Evolutionary conservation across 495 filamentous ascomycete genomes (phyloP), one percentile per base, ranked within the genome.

Genomic region (Evernia prunastri): DNA sequence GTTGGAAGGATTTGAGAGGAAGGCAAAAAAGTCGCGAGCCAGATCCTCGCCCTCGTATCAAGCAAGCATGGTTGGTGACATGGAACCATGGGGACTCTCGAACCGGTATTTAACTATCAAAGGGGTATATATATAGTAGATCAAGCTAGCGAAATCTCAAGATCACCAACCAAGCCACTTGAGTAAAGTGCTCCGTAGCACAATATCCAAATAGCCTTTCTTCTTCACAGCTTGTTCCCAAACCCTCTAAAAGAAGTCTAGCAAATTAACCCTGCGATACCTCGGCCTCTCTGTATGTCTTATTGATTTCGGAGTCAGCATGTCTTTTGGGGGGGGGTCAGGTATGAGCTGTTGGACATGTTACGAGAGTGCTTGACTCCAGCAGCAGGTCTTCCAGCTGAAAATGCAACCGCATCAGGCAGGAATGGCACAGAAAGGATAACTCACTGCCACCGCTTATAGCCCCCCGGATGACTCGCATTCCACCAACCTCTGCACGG

Each of bases 401-500:
- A 18, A 23, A 23, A 23, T 23, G 8, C 3, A n/a, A 9, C 7
- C 20, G 10, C n/a, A n/a, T 45, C 42, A 1, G 18, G 42, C 42
- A 23, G 20, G 11, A 45, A 45, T 45, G 42, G 12, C 10, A 13
- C 1, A 27, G 25, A 53, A 53, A 17, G 4, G 25, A 31, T 15
- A 8, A 53, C 49, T 53, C 15, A 53, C 29, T 56, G 49, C 69
- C 69, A 71, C 69, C 69, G 66, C 45, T 66, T 69, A 25, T 61
- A 58, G 5, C 69, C 69, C 13, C 56, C 63, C 40, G 61, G 40
- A 53, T 71, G 62, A n/a, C 62, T 62, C 7, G 67, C 59, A 68
- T 87, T 86, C 84, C 85, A 87, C 54, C 72, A 69, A 4, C 85
- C 85, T 10, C 61, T 75, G 61, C 85, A 87, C 13, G 78, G 79